A percentile compares a stretch with the other conserved stretches of the same genome.
Conservation (phyloP, 441 rosid species). For the Erodium moschatum region DNA sequence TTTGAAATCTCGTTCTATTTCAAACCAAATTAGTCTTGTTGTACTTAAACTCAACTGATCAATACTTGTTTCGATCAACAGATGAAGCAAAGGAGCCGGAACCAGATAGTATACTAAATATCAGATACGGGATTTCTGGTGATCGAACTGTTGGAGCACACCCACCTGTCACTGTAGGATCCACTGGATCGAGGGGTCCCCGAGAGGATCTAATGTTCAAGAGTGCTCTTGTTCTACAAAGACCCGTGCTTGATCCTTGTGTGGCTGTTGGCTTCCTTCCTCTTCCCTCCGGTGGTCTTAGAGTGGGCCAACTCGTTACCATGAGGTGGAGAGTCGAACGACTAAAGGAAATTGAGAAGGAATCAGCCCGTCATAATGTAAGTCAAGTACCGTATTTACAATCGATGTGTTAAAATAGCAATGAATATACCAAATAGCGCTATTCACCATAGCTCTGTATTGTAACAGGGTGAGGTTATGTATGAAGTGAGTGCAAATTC, state of each 20-base stretch:
- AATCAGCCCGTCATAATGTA: slow-evolving; percentile 16
- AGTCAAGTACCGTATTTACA: slow-evolving; percentile 27
- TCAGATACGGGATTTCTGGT: slow-evolving; percentile 71
- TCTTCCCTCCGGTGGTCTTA: slow-evolving; percentile 66
- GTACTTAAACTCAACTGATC: background rate
- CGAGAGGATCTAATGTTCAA: slow-evolving; percentile 60
- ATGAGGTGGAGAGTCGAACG: slow-evolving; percentile 92
- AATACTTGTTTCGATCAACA: slow-evolving; percentile 23
- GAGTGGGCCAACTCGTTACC: slow-evolving; percentile 79
- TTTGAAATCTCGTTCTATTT: too few relatives aligned
- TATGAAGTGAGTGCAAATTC: slow-evolving; percentile 74
- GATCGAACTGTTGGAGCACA: slow-evolving; percentile 78
- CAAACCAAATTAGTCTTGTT: too few relatives aligned
- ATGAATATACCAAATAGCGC: background rate
- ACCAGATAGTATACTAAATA: slow-evolving; percentile 65
- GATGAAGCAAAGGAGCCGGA: slow-evolving; percentile 33
- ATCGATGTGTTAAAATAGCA: background rate
- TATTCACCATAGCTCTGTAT: background rate
- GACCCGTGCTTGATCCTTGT: slow-evolving; percentile 88
- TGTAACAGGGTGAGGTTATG: slow-evolving; percentile 61
- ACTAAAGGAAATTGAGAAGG: slow-evolving; percentile 48
- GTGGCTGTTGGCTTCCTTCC: slow-evolving; percentile 90
- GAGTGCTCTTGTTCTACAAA: slow-evolving; percentile 68
- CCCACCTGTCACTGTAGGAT: slow-evolving; percentile 44
- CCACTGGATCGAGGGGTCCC: slow-evolving; percentile 29